These are phyloP conservation scores for Lactarius pseudohatsudake DNA, from an alignment of 768 basidiomycete genomes.

Conservation along the genomic window DNA sequence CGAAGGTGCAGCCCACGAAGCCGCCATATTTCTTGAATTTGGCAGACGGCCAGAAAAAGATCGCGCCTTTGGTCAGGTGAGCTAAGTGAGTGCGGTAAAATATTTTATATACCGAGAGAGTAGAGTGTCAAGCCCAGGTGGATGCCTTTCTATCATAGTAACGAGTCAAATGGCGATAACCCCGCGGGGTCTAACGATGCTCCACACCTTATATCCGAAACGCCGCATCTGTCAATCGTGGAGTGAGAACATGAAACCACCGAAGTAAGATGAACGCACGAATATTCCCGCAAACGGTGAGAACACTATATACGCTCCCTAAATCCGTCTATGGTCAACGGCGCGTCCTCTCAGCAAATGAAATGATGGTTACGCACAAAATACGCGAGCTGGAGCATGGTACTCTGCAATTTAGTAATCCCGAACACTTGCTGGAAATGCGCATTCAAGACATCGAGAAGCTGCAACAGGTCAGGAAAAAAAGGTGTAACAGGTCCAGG, in stretches of 20 bases:
- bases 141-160: slow-evolving; percentile 56
- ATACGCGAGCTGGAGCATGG: slow-evolving; percentile 72
- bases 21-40: slow-evolving; percentile 66
- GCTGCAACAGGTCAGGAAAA: slow-evolving; percentile 38
- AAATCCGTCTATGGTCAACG: not conserved
- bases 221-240: slow-evolving; percentile 49
- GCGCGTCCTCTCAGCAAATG: not conserved
- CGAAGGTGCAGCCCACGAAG: slow-evolving; percentile 72
- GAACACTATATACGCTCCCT: slow-evolving; percentile 64
- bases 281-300: slow-evolving; percentile 58
- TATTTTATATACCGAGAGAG: slow-evolving; percentile 45
- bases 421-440: slow-evolving; percentile 73
- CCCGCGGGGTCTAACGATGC: not conserved
- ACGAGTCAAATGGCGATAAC: not conserved
- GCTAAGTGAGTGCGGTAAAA: slow-evolving; percentile 31
- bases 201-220: slow-evolving; percentile 59
- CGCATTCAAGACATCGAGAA: slow-evolving; percentile 66
- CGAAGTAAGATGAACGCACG: slow-evolving; percentile 39
- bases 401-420: slow-evolving; percentile 69
- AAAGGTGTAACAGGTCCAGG: not conserved
- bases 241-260: slow-evolving; percentile 11
- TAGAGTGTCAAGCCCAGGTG: slow-evolving; percentile 60
- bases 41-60: slow-evolving; percentile 80
- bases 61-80: slow-evolving; percentile 47
- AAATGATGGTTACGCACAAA: slow-evolving; percentile 42